Base-by-base conservation (phyloP, 208 protist genomes). In the Acanthamoeba quina region DNA sequence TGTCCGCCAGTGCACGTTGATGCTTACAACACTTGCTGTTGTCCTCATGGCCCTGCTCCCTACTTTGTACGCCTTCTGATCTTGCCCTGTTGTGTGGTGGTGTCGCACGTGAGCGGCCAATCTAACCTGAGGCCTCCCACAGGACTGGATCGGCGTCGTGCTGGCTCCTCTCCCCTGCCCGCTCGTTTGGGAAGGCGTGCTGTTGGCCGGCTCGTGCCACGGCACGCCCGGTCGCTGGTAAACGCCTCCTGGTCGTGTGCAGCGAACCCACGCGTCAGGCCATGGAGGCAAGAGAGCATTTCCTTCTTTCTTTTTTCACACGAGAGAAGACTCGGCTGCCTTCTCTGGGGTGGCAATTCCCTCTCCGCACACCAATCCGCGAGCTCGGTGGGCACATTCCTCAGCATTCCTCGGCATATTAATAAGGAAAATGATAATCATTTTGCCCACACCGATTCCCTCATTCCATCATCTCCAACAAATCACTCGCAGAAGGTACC, bases 191-290 rank as follows among this genome's bases (percentile, higher is more conserved):
- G 74, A 83, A n/a, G 74, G 44, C n/a, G 74, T 83, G 1, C 74
- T 83, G 29, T 26, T 83, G 17, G 74, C 74, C 49, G 74, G 74
- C 41, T 58, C 44, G 11, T 83, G 74, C 49, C 74, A 83, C 49
- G 74, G 74, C 74, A 83, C 74, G 11, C 74, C 74, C 44, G 74
- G 74, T 29, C 49, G 44, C 21, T 83, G 74, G 74, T 83, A 49
- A 52, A 34, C 70, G 5, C 24, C 60, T 66, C 24, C 1, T 31
- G 60, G 60, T 37, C 37, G 37, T 37, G 37, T 3, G 37, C 37
- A 37, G 37, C 37, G 37, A 37, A 37, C 37, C n/a, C n/a, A n/a
- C n/a, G n/a, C n/a, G n/a, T n/a, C n/a, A n/a, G n/a, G n/a, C n/a
- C n/a, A n/a, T n/a, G n/a, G n/a, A 34, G 62, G 21, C 37, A 37